Conservation (phyloP, 2,329 filamentous ascomycete genomes). For the Talaromyces rugulosus region DNA sequence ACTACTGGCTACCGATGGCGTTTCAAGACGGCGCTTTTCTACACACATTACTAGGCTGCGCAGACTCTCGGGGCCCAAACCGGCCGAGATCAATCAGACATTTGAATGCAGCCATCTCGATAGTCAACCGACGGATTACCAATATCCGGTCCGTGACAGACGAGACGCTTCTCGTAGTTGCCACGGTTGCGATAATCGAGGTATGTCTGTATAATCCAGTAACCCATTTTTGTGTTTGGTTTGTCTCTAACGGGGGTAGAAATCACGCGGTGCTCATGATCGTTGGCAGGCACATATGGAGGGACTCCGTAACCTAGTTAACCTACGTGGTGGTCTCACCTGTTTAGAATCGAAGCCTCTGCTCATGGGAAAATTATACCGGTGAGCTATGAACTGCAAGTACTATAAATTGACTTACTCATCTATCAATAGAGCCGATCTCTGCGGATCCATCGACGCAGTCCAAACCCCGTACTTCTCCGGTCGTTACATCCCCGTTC, state of each 20-base stretch:
- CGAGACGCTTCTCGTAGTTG: conserved; percentile 5
- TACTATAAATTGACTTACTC: neutral
- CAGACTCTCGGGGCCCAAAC: neutral
- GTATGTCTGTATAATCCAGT: neutral
- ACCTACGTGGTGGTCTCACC: conserved; percentile 5
- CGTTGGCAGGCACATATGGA: conserved; percentile 10
- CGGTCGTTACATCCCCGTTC: neutral
- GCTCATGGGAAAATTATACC: conserved; percentile 7
- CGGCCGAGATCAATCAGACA: neutral
- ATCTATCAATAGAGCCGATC: neutral
- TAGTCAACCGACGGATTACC: conserved; percentile 5
- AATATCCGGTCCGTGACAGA: neutral
- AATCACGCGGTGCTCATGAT: neutral
- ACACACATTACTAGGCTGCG: conserved; percentile 7
- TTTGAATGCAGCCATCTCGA: conserved; percentile 2
- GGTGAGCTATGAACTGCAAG: neutral
- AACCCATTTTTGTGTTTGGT: neutral
- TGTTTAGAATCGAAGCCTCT: conserved; percentile 8
- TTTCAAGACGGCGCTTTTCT: conserved; percentile 8
- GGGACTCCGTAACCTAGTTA: conserved; percentile 4
- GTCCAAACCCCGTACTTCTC: conserved; percentile 5
- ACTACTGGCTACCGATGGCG: conserved; percentile 8
- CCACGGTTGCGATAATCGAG: conserved; percentile 6
- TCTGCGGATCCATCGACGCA: conserved; percentile 5
- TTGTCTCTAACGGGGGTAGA: neutral